Base-by-base conservation (phyloP, 2,329 filamentous ascomycete species). In the Colletotrichum sp. region DNA sequence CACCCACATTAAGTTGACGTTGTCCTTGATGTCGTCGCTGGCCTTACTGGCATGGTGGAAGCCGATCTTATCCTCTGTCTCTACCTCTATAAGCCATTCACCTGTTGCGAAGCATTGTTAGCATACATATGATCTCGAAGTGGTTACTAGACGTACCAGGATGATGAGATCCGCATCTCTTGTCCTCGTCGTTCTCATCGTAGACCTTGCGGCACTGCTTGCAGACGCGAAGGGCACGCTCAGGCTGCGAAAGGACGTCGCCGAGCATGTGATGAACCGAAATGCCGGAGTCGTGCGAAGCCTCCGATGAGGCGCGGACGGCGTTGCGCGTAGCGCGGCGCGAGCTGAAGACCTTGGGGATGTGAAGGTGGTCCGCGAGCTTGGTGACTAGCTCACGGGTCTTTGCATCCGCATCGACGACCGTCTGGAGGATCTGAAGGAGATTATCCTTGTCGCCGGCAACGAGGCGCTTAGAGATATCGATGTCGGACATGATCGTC, bases 51-150 rank as follows among this genome's bases (percentile, higher is more conserved):
- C n/a, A 8, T 16, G 34, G 9, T 39, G 55, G 12, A 73, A 75
- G 30, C 28, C 36, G 57, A 75, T 32, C n/a, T 25, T 12, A 22
- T 57, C 32, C 4, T 36, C 39, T 15, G 48, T 36, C 34, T 75
- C 70, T 30, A 72, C 61, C 28, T 75, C 74, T 19, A 75, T 48
- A 30, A 75, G 60, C 74, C 70, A 75, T 16, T 68, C 32, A 2
- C 74, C 74, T 68, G 25, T 60, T 27, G n/a, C n/a, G n/a, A 7
- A 22, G 0, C 0, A 52, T 13, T 25, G 55, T 72, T 19, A 74
- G 55, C 61, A 28, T 12, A 28, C 0, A 5, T 1, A 9, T 34
- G 1, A 12, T 2, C 13, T 22, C 13, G 8, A 34, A 2, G 30
- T 36, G n/a, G 1, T 19, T n/a, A 34, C 8, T 15, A 12, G 3